A percentile compares a stretch with the other conserved stretches of the same genome.
phyloP scores from a whole-genome alignment of 768 basidiomycete genomes.

The Phanerochaete carnosa region DNA sequence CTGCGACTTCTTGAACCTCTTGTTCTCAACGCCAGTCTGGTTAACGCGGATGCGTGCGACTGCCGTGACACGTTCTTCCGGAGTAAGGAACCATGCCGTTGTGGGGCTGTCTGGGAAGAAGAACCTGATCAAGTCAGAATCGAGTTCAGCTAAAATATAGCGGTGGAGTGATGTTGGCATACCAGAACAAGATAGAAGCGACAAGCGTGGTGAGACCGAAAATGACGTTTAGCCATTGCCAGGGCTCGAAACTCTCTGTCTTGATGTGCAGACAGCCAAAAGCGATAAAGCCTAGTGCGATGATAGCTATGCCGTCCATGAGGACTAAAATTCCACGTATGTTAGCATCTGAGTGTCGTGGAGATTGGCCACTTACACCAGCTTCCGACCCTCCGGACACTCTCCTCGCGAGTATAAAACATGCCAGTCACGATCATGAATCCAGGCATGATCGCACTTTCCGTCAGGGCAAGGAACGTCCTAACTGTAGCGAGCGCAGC shows the following conservation, averaged over 20 bases:
- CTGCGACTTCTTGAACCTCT: constrained; percentile 75
- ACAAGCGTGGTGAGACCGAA: constrained; percentile 63
- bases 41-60: constrained; percentile 71
- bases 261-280: constrained; percentile 66
- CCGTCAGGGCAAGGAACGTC: constrained; percentile 70
- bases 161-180: not conserved
- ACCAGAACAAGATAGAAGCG: constrained; percentile 39
- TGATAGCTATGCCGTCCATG: constrained; percentile 74
- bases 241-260: constrained; percentile 55
- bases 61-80: constrained; percentile 65
- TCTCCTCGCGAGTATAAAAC: constrained; percentile 50
- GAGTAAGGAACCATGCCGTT: constrained; percentile 66
- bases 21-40: constrained; percentile 79
- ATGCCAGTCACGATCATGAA: constrained; percentile 68
- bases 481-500: constrained; percentile 66
- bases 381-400: constrained; percentile 43
- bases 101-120: constrained; percentile 82
- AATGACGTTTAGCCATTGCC: constrained; percentile 83
- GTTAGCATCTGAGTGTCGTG: not conserved
- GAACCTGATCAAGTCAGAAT: constrained; percentile 26
- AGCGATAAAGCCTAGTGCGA: constrained; percentile 66
- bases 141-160: constrained; percentile 45
- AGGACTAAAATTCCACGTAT: constrained; percentile 40
- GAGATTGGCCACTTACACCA: constrained; percentile 40
- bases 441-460: constrained; percentile 78